Evolutionary conservation across 768 basidiomycete genomes (phyloP).

Genomic region (Butyriboletus loyo): DNA sequence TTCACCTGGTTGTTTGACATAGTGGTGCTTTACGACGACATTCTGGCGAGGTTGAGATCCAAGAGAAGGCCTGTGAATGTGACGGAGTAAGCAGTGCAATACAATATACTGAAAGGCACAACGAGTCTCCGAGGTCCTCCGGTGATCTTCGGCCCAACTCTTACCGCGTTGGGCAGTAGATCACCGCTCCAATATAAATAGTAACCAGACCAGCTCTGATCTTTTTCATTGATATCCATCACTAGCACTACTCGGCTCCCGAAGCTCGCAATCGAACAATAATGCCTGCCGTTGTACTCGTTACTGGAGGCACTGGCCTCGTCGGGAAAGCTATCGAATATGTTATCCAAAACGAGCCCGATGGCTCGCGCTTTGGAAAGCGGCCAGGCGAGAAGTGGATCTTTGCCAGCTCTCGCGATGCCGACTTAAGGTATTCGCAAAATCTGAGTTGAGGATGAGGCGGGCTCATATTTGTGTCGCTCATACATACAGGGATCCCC

Average conservation of each 20-base stretch:
- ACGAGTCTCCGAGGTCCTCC: too few relatives aligned
- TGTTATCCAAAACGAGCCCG: conserved; percentile 74
- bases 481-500: conserved; percentile 52
- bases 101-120: too few relatives aligned
- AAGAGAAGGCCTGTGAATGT: too few relatives aligned
- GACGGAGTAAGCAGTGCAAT: too few relatives aligned
- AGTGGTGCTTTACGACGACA: too few relatives aligned
- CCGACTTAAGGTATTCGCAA: conserved; percentile 72
- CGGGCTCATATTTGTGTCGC: conserved; percentile 3
- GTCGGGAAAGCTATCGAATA: conserved; percentile 84
- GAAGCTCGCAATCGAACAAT: conserved; percentile 9
- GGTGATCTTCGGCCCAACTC: too few relatives aligned
- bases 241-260: not conserved
- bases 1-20: too few relatives aligned
- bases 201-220: too few relatives aligned
- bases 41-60: too few relatives aligned
- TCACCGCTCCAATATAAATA: too few relatives aligned
- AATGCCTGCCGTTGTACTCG: conserved; percentile 56
- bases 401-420: conserved; percentile 75
- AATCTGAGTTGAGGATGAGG: not conserved
- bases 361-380: conserved; percentile 77
- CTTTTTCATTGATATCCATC: not conserved
- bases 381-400: conserved; percentile 79
- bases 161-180: too few relatives aligned
- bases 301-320: conserved; percentile 83